phyloP scores from a whole-genome alignment of 768 basidiomycete genomes.

The Suillus tomentosus region DNA sequence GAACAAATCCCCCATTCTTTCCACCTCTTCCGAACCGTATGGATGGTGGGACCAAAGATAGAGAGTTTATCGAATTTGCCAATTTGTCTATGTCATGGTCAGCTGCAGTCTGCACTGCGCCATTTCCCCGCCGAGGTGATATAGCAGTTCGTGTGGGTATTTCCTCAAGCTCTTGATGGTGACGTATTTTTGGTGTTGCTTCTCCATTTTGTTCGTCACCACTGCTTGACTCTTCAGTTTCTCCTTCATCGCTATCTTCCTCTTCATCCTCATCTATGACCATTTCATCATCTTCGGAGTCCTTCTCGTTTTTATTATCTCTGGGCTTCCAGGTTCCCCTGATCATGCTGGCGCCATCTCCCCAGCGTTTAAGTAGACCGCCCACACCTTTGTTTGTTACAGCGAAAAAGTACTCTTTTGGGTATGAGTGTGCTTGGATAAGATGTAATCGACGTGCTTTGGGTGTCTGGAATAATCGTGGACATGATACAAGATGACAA shows the following conservation, averaged over 20 bases:
- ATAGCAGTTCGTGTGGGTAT: slow-evolving; percentile 24
- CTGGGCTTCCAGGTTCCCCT: slow-evolving; percentile 70
- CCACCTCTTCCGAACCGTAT: slow-evolving; percentile 78
- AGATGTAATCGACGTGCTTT: slow-evolving; percentile 80
- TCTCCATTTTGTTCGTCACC: slow-evolving; percentile 19
- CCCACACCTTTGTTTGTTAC: slow-evolving; percentile 92
- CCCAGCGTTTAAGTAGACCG: slow-evolving; percentile 76
- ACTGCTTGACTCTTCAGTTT: slow-evolving; percentile 11
- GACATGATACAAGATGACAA: slow-evolving; percentile 67
- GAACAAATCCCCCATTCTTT: slow-evolving; percentile 52
- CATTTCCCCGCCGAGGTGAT: slow-evolving; percentile 24
- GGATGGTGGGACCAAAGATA: slow-evolving; percentile 65
- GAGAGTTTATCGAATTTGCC: slow-evolving; percentile 45
- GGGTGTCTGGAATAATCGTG: slow-evolving; percentile 66
- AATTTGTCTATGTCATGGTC: slow-evolving; percentile 47
- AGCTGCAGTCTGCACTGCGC: slow-evolving; percentile 17
- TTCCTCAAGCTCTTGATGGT: slow-evolving; percentile 18
- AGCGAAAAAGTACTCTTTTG: slow-evolving; percentile 89
- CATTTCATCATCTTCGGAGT: slow-evolving; percentile 18
- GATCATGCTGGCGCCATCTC: slow-evolving; percentile 80
- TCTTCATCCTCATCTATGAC: slow-evolving; percentile 28
- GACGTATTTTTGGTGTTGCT: slow-evolving; percentile 30
- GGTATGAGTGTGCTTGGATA: slow-evolving; percentile 79
- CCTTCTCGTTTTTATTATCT: slow-evolving; percentile 25
- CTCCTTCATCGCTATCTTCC: slow-evolving; percentile 30